Evolutionary conservation across 441 rosid genomes (phyloP), one percentile per base, ranked within the genome.

Genomic region (Jatropha podagrica): DNA sequence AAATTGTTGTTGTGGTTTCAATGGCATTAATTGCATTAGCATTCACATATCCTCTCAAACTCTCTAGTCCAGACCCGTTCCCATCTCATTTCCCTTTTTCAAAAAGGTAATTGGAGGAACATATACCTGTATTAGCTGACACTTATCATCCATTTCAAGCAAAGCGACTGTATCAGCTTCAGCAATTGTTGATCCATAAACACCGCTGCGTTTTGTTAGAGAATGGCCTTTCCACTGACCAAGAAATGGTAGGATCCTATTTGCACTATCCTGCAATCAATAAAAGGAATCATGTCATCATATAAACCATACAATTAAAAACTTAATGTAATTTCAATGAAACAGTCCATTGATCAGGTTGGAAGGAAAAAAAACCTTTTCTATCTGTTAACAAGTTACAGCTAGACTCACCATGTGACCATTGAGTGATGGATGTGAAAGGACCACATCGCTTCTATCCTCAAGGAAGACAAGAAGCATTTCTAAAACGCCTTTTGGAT

Each of bases 221-320:
- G 97, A 93, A 77, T 80, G 91, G 74, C 99, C 97, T 84, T 92
- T 87, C 98, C 99, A 95, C 65, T 80, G 86, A 54, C 99, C 99
- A 15, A 95, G 92, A 81, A 95, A 95, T 26, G 87, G 97, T 7
- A 49, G 75, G 48, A 95, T 76, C 77, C 91, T 86, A 12, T 78
- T 83, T 37, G 62, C 72, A 75, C 37, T 79, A 75, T 74, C 85
- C 97, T 93, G 79, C 74, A 85, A 83, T 74, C 62, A 70, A 68
- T 40, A 65, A 8, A 72, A 69, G 54, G 58, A 72, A 80, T 18
- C 3, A 64, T 52, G 49, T 38, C 12, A 68, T 27, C 59, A 44
- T 20, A 56, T 65, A 5, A 56, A 14, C 13, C 40, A 14, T 32
- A 32, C 37, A 62, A 46, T 59, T 26, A 49, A 69, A 18, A 63